Conservation (phyloP, 352 stramenopile genomes). For the Phytophthora parvispora region DNA sequence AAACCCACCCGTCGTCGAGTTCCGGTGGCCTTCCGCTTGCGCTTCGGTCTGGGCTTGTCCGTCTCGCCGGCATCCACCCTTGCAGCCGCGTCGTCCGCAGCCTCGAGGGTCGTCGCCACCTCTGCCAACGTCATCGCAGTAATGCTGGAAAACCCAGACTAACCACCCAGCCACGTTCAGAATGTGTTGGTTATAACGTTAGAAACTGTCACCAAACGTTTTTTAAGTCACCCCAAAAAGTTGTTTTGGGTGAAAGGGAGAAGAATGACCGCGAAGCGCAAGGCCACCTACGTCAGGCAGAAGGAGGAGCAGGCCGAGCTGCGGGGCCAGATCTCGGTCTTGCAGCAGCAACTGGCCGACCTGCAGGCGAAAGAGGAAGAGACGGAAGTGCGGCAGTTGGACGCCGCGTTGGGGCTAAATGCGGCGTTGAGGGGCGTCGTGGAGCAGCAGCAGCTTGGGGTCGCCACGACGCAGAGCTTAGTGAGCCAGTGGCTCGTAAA, state of each 20-base stretch:
- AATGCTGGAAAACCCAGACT: no score
- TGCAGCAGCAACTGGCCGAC: conserved; percentile 12
- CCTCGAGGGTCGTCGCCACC: neutral
- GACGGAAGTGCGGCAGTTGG: neutral
- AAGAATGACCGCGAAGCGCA: conserved; percentile 9
- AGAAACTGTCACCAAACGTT: no score
- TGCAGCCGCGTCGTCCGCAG: neutral
- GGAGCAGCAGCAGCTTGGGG: conserved; percentile 10
- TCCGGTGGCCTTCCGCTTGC: conserved; percentile 22
- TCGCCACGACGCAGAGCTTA: conserved; percentile 19
- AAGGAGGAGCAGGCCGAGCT: conserved; percentile 16
- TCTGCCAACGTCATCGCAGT: conserved; percentile 1
- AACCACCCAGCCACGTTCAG: no score
- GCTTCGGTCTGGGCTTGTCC: neutral
- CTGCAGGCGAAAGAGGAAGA: neutral
- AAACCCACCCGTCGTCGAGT: conserved; percentile 21
- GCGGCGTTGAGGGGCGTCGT: conserved; percentile 5
- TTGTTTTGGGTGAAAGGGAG: no score
- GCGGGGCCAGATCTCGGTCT: neutral
- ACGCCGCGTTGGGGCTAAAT: conserved; percentile 12
- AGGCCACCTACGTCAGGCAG: conserved; percentile 10
- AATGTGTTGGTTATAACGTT: no score
- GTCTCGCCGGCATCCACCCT: neutral
- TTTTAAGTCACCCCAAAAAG: no score
- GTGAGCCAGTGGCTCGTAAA: conserved; percentile 10